Conservation (phyloP, 768 basidiomycete genomes). For the Hericium rajendrae region DNA sequence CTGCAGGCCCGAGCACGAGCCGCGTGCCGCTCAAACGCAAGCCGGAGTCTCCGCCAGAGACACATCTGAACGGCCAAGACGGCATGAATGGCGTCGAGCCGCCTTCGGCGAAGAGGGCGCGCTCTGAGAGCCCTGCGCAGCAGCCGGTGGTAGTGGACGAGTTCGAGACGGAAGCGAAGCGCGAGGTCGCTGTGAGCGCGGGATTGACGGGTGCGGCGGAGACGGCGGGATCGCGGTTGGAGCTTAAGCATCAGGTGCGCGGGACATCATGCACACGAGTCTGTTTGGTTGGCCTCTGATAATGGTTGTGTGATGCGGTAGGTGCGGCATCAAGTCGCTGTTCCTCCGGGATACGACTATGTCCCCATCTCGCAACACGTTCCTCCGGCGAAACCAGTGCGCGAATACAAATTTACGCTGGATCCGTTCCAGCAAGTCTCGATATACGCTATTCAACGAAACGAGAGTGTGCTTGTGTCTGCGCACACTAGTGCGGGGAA, state of each 20-base stretch:
- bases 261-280: constrained; percentile 1
- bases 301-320: constrained; percentile 19
- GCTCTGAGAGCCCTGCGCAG: constrained; percentile 35
- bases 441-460: constrained; percentile 89
- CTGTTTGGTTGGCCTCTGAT: neutral
- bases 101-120: constrained; percentile 42
- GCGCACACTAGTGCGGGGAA: constrained; percentile 99
- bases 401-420: constrained; percentile 91
- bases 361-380: constrained; percentile 83
- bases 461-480: constrained; percentile 95
- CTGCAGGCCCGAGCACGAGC: constrained; percentile 18
- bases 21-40: neutral
- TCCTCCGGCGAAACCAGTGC: constrained; percentile 83
- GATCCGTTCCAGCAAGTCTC: constrained; percentile 98
- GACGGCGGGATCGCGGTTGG: constrained; percentile 58
- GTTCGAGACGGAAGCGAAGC: constrained; percentile 88
- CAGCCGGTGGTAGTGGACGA: constrained; percentile 83
- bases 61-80: neutral
- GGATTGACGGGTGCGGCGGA: constrained; percentile 67
- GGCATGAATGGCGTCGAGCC: neutral
- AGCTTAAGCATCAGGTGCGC: constrained; percentile 72
- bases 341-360: constrained; percentile 88
- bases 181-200: constrained; percentile 83
- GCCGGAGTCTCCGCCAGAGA: neutral
- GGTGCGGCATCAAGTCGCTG: constrained; percentile 95